Evolutionary conservation across 805 yeast species (phyloP), one percentile per base, ranked within the genome.

Genomic region (Candida wancherniae): DNA sequence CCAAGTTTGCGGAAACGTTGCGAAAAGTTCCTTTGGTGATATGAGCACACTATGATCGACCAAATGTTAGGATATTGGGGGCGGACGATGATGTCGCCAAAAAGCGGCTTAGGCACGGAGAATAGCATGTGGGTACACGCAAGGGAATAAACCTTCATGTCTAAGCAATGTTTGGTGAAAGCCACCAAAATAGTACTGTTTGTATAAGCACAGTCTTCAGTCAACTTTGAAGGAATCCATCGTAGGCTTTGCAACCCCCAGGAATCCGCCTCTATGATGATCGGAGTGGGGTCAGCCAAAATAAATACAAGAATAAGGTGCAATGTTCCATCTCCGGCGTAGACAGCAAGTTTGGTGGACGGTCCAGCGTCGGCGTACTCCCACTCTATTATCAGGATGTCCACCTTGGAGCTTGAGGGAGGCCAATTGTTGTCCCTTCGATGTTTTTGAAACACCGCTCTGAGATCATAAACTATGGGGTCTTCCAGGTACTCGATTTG

Each of bases 161-260:
- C 51, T 8, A 64, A 44, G 14, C 43, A 29, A 15, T 42, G 33
- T 17, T 46, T 45, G 8, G 64, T 48, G 36, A 51, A 62, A 4
- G 63, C 41, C 3, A 55, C 50, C 14, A 65, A 24, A 36, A 64
- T 68, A 20, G 51, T 53, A 19, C 55, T 44, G 36, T 63, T 61
- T 10, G 28, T 16, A 40, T 63, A 61, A 10, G 59, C 60, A 1
- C 65, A 44, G 6, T 19, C 29, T 10, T 22, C 30, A 3, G 34
- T 33, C 13, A 17, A 19, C n/a, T 26, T 15, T 0, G 63, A 57
- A 0, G 55, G 56, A 8, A 65, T 50, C 70, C 70, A 65, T 29
- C 48, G 50, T 25, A 63, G 42, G 8, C 41, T 37, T 9, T 51
- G 53, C 2, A 64, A 51, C 0, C 64, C 65, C 10, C 55, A 57